These are phyloP conservation scores for Rhizopus delemar DNA, from an alignment of 371 early-diverging fungal genomes.

Conservation along the genomic window DNA sequence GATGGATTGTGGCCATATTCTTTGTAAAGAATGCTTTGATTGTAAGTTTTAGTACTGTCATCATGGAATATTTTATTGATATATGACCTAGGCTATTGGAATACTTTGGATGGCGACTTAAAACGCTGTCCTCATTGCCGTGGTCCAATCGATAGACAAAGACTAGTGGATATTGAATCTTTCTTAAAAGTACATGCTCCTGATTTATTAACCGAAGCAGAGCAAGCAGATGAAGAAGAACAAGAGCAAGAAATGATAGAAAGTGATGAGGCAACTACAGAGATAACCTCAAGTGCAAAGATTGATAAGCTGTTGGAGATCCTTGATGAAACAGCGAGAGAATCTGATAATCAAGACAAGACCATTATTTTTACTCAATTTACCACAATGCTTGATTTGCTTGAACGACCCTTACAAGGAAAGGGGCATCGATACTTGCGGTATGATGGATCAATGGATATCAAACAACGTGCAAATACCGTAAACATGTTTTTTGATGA, in stretches of 20 bases:
- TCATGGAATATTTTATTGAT: background rate
- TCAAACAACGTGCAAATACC: conserved; percentile 38
- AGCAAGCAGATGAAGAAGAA: conserved; percentile 8
- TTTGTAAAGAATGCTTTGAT: conserved; percentile 47
- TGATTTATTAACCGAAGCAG: conserved; percentile 18
- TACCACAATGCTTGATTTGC: conserved; percentile 67
- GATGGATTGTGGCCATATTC: conserved; percentile 44
- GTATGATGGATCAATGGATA: conserved; percentile 54
- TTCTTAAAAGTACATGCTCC: conserved; percentile 38
- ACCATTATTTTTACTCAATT: conserved; percentile 86
- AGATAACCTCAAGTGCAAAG: conserved; percentile 43
- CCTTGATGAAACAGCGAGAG: conserved; percentile 29
- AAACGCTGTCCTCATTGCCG: conserved; percentile 50
- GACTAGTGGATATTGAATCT: conserved; percentile 24
- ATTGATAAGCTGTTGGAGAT: conserved; percentile 57
- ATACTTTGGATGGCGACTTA: conserved; percentile 14
- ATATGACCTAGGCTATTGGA: conserved; percentile 22
- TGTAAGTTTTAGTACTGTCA: conserved; percentile 18
- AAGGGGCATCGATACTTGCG: conserved; percentile 32
- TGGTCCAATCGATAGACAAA: conserved; percentile 21
- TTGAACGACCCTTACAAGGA: conserved; percentile 63
- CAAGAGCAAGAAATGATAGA: conserved; percentile 2
- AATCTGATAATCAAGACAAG: conserved; percentile 53
- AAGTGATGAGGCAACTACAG: background rate
- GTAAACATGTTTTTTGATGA: conserved; percentile 52